These are phyloP conservation scores for Trichosporon sp. DNA, from an alignment of 1,284 basidiomycete genomes.

Conservation along the genomic window DNA sequence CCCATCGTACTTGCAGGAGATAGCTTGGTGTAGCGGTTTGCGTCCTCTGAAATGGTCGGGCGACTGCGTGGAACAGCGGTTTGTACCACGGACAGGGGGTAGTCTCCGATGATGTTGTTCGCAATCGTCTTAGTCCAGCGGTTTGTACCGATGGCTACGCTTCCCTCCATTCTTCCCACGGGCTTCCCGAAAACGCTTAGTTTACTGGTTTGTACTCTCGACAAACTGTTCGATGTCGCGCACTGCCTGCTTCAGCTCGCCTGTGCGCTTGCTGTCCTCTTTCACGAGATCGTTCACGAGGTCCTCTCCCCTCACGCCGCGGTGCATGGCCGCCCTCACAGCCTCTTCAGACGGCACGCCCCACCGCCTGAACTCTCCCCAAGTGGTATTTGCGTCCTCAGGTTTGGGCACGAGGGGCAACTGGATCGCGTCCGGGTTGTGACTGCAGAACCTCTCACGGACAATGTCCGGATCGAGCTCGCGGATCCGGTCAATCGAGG, in stretches of 20 bases:
- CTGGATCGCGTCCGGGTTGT: neutral
- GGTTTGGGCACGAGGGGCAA: neutral
- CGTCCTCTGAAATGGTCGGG: too few relatives aligned
- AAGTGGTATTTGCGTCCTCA: neutral
- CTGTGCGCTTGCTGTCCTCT: slow-evolving; percentile 4
- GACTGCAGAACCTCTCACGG: neutral
- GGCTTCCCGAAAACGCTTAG: neutral
- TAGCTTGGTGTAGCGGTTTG: neutral
- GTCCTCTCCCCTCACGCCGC: neutral
- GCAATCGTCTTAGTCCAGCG: neutral
- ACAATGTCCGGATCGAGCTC: neutral
- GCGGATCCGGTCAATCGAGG: neutral
- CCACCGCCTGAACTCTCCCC: slow-evolving; percentile 17
- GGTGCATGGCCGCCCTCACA: neutral
- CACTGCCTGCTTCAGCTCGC: neutral
- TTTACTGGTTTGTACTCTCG: neutral
- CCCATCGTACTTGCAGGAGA: too few relatives aligned
- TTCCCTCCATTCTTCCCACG: neutral
- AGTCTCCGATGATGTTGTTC: neutral
- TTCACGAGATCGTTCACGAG: neutral
- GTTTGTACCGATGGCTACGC: neutral
- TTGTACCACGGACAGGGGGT: neutral
- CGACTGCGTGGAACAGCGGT: neutral
- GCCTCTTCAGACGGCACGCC: slow-evolving; percentile 17
- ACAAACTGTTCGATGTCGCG: slow-evolving; percentile 1